Conservation (phyloP, 2,329 filamentous ascomycete species). For the Proliferodiscus dingleyae region DNA sequence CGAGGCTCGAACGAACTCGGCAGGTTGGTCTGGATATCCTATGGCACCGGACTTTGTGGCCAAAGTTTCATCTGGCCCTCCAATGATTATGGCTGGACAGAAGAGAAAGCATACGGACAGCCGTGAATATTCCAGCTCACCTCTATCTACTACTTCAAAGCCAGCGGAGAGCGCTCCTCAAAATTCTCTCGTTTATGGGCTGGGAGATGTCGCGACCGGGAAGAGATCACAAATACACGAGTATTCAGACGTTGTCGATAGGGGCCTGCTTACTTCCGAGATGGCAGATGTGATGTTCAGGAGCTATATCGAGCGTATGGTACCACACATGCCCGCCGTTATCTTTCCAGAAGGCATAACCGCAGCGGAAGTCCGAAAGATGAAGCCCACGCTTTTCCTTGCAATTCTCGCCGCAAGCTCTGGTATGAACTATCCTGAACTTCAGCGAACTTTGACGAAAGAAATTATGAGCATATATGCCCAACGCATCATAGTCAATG, state of each 20-base stretch:
- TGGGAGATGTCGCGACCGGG: constrained; percentile 2
- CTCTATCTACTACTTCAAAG: constrained; percentile 1
- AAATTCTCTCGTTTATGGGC: neutral
- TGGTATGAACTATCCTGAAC: constrained; percentile 44
- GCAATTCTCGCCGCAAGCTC: constrained; percentile 60
- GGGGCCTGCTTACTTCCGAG: constrained; percentile 52
- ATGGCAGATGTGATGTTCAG: constrained; percentile 51
- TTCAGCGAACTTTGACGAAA: constrained; percentile 41
- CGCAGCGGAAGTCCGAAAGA: constrained; percentile 49
- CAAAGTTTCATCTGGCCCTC: constrained; percentile 22
- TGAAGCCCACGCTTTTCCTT: constrained; percentile 64
- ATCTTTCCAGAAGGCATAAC: constrained; percentile 52
- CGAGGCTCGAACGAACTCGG: constrained; percentile 16
- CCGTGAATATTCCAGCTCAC: constrained; percentile 11
- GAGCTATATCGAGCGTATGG: constrained; percentile 56
- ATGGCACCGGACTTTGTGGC: constrained; percentile 24
- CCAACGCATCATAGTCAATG: constrained; percentile 42
- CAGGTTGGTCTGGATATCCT: constrained; percentile 25
- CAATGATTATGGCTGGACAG: constrained; percentile 31
- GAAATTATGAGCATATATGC: constrained; percentile 45
- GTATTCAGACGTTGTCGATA: constrained; percentile 46
- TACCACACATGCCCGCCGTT: constrained; percentile 56
- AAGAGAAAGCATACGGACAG: constrained; percentile 31
- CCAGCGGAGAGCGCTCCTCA: constrained; percentile 4
- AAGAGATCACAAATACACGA: constrained; percentile 23